Evolutionary conservation across 768 basidiomycete species (phyloP).

Genomic region (Crucibulum laeve): DNA sequence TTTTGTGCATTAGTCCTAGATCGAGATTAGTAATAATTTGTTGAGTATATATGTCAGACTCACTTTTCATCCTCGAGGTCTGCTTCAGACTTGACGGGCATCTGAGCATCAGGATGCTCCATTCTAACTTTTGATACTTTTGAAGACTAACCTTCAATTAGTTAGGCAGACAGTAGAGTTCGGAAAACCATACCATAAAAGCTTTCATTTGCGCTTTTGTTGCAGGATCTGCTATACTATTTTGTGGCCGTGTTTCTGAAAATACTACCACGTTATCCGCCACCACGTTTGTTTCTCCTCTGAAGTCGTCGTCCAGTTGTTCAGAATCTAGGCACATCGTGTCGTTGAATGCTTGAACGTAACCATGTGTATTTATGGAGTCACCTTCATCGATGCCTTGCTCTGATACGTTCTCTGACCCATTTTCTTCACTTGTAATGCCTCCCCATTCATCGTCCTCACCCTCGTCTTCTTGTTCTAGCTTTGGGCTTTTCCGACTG

Average conservation of each 20-base stretch:
- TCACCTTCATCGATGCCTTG: slow-evolving; percentile 8
- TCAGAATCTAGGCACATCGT: slow-evolving; percentile 26
- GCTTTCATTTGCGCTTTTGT: slow-evolving; percentile 50
- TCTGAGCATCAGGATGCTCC: slow-evolving; percentile 17
- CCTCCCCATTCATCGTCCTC: slow-evolving; percentile 39
- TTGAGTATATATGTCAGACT: background rate
- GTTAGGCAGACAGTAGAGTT: background rate
- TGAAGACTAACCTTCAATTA: slow-evolving; percentile 55
- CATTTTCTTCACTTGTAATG: slow-evolving; percentile 17
- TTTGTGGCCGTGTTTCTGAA: slow-evolving; percentile 18
- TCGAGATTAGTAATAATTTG: slow-evolving; percentile 4
- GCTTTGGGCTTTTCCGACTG: slow-evolving; percentile 9
- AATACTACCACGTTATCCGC: slow-evolving; percentile 56
- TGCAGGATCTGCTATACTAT: slow-evolving; percentile 8
- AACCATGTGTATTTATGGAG: background rate
- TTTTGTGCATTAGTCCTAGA: slow-evolving; percentile 71
- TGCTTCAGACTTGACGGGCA: slow-evolving; percentile 21
- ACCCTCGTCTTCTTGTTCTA: slow-evolving; percentile 12
- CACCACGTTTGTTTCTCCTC: slow-evolving; percentile 22
- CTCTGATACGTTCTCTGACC: slow-evolving; percentile 9
- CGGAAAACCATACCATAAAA: slow-evolving; percentile 61
- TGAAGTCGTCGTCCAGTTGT: slow-evolving; percentile 42
- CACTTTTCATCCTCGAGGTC: slow-evolving; percentile 60
- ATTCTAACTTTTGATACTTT: slow-evolving; percentile 61
- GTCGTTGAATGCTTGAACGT: background rate